These are phyloP conservation scores for Rhododendron simsii DNA, from an alignment of 148 eudicot species.

Conservation along the genomic window DNA sequence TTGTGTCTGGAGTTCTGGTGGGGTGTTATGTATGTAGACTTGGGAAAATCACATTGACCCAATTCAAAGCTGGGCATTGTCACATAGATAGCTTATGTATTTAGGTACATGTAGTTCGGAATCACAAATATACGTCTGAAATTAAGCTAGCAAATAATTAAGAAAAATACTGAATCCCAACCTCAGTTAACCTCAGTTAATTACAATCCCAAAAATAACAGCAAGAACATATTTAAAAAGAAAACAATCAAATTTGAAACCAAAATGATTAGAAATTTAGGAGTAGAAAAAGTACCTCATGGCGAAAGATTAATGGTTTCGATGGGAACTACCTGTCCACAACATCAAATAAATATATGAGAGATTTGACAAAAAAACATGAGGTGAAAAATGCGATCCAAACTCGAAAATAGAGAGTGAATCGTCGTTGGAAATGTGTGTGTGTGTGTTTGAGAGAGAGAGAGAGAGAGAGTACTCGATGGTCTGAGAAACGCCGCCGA, in stretches of 20 bases:
- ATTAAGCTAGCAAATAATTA: no score
- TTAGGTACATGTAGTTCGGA: neutral
- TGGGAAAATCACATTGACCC: neutral
- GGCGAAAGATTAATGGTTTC: neutral
- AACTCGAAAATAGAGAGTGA: neutral
- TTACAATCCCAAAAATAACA: neutral
- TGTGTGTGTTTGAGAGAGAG: neutral
- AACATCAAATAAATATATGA: neutral
- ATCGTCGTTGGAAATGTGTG: no score
- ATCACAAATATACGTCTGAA: neutral
- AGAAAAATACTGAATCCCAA: neutral
- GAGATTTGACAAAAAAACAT: neutral
- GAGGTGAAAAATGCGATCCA: neutral
- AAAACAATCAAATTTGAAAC: neutral
- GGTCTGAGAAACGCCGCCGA: neutral
- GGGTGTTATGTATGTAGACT: no score
- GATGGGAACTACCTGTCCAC: neutral
- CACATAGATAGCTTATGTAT: neutral
- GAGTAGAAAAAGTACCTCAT: constrained; percentile 12
- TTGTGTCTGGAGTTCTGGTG: neutral
- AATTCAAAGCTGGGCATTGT: neutral
- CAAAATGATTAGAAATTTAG: neutral
- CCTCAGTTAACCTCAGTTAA: neutral
- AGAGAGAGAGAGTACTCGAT: no score
- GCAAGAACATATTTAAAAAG: neutral